Conservation (phyloP, 305 asterid genomes). For the Nicotiana rustica region DNA sequence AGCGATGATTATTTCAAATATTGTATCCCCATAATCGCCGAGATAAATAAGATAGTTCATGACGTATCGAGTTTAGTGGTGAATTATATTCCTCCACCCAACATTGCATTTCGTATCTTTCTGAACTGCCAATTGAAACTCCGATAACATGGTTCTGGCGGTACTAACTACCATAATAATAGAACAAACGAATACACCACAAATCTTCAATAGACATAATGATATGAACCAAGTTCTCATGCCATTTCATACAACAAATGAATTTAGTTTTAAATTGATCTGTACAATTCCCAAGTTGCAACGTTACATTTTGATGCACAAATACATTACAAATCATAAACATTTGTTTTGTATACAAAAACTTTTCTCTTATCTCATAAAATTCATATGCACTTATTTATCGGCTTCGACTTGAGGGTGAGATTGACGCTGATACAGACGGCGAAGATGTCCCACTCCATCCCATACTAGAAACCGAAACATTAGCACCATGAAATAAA, state of each 20-base stretch:
- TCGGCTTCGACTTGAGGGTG: not conserved
- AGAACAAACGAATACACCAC: too few relatives aligned
- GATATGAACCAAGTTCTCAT: too few relatives aligned
- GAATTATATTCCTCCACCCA: constrained; percentile 57
- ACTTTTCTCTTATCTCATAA: too few relatives aligned
- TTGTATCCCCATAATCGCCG: constrained; percentile 67
- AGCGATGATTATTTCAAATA: constrained; percentile 63
- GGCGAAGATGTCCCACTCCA: constrained; percentile 39
- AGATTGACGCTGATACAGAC: constrained; percentile 19
- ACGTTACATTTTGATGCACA: too few relatives aligned
- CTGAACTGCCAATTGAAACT: constrained; percentile 72
- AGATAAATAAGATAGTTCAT: constrained; percentile 79
- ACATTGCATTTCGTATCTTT: constrained; percentile 56
- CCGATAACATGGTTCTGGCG: constrained; percentile 51
- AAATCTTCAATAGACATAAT: too few relatives aligned
- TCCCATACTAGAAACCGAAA: constrained; percentile 38
- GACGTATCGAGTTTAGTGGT: constrained; percentile 84
- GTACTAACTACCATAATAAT: too few relatives aligned
- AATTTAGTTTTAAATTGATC: too few relatives aligned
- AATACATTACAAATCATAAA: too few relatives aligned
- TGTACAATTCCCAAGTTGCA: too few relatives aligned
- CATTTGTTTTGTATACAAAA: too few relatives aligned
- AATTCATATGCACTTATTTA: too few relatives aligned
- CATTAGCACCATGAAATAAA: constrained; percentile 46
- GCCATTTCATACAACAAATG: too few relatives aligned